Evolutionary conservation across 78 protist species (phyloP).

Genomic region (Polysphondylium violaceum): DNA sequence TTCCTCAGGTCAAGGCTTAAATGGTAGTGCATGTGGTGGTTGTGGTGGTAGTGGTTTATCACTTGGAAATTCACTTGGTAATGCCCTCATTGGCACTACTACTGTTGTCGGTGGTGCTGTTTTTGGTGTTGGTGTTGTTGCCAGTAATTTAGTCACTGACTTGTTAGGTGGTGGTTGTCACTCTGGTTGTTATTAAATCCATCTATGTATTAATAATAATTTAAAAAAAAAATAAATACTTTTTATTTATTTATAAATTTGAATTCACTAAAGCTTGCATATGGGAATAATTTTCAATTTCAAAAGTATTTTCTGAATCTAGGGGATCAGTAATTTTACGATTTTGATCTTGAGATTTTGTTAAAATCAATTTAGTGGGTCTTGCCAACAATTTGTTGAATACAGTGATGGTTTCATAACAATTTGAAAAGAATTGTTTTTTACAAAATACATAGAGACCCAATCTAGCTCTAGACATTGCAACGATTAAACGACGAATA

Average conservation of each 20-base stretch:
- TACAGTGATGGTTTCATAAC: conserved; percentile 85
- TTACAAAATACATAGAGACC: conserved; percentile 96
- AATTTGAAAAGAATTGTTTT: conserved; percentile 76
- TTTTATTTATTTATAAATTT: not conserved
- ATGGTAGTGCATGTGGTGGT: too few species aligned
- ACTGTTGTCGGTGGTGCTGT: too few species aligned
- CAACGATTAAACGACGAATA: conserved; percentile 90
- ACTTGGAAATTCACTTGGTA: too few species aligned
- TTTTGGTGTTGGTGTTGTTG: too few species aligned
- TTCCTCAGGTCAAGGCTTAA: too few species aligned
- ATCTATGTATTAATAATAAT: too few species aligned
- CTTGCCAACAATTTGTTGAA: conserved; percentile 33
- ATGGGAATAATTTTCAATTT: conserved; percentile 24
- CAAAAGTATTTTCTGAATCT: conserved; percentile 6
- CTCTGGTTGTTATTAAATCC: too few species aligned
- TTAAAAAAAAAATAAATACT: too few species aligned
- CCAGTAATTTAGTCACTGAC: too few species aligned
- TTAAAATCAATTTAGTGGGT: conserved; percentile 69
- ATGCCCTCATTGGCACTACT: too few species aligned
- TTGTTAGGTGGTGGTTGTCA: too few species aligned
- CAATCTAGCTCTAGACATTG: conserved; percentile 96
- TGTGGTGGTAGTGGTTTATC: too few species aligned
- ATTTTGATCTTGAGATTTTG: conserved; percentile 53
- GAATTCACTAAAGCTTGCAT: conserved; percentile 60
- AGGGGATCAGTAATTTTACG: not conserved